phyloP scores from a whole-genome alignment of 352 stramenopile species.

The Pythium grandisporangium region DNA sequence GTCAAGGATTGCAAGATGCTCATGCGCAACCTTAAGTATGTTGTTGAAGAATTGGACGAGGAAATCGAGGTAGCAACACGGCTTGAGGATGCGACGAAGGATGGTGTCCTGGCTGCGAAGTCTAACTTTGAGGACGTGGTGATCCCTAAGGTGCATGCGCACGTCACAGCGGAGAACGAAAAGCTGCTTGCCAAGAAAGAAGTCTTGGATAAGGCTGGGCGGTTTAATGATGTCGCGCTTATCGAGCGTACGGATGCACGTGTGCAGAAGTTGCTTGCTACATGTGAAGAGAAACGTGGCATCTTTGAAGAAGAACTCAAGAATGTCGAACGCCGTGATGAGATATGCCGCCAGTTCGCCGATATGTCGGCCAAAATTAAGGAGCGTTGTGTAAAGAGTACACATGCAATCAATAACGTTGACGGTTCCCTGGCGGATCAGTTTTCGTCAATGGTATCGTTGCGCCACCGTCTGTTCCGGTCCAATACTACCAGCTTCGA shows the following conservation, averaged over 20 bases:
- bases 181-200: conserved; percentile 80
- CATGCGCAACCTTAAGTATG: conserved; percentile 85
- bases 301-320: conserved; percentile 70
- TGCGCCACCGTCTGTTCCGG: conserved; percentile 62
- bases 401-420: conserved; percentile 70
- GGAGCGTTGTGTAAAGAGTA: conserved; percentile 62
- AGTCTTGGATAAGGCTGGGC: conserved; percentile 43
- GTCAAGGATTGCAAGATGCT: conserved; percentile 82
- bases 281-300: conserved; percentile 58
- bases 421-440: conserved; percentile 71
- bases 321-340: conserved; percentile 68
- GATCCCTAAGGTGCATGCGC: conserved; percentile 62
- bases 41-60: conserved; percentile 84
- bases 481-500: conserved; percentile 37
- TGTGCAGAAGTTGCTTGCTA: conserved; percentile 58
- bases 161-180: conserved; percentile 64
- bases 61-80: conserved; percentile 73
- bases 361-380: conserved; percentile 65
- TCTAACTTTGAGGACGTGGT: conserved; percentile 59
- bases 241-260: conserved; percentile 70
- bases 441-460: conserved; percentile 67
- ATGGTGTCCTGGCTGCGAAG: conserved; percentile 53
- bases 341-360: conserved; percentile 70
- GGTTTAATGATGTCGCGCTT: conserved; percentile 41
- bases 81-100: conserved; percentile 60